A percentile compares a stretch with the other conserved stretches of the same genome.
Conservation (phyloP, 2,329 filamentous ascomycete species). For the Colletotrichum tanaceti region DNA sequence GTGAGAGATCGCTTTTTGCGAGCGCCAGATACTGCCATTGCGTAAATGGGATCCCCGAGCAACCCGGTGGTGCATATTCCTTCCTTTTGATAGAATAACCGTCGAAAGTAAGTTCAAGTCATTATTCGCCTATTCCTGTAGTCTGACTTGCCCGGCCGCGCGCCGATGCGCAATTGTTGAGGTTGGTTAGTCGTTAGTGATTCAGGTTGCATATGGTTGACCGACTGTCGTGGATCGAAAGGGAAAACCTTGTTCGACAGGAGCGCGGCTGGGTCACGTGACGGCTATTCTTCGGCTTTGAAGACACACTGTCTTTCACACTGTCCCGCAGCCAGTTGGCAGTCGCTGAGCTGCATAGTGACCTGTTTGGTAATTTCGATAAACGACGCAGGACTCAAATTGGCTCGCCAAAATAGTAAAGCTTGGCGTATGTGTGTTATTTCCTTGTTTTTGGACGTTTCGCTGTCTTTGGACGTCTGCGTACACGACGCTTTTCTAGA, state of each 20-base stretch:
- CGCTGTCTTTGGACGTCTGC: background rate
- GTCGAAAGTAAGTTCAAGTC: constrained; percentile 5
- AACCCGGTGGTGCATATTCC: constrained; percentile 6
- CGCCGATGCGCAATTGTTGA: constrained; percentile 16
- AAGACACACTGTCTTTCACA: background rate
- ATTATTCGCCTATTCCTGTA: constrained; percentile 9
- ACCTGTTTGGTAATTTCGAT: background rate
- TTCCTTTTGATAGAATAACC: background rate
- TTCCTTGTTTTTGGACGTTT: background rate
- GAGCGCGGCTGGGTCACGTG: constrained; percentile 24
- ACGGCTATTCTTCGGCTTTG: background rate
- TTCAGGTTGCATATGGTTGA: constrained; percentile 20
- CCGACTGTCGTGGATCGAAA: constrained; percentile 23
- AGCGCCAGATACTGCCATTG: constrained; percentile 18
- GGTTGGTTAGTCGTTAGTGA: constrained; percentile 24
- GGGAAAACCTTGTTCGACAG: constrained; percentile 38
- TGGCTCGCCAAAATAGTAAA: background rate
- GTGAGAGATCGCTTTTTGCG: background rate
- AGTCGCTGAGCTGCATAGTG: background rate
- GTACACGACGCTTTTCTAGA: background rate
- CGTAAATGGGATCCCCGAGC: background rate
- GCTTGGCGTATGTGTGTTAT: background rate
- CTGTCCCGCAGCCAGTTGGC: background rate
- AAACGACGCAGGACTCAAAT: background rate
- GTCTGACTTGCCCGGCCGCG: constrained; percentile 15